Conservation (phyloP, 805 yeast genomes). For the Hanseniaspora thailandica region DNA sequence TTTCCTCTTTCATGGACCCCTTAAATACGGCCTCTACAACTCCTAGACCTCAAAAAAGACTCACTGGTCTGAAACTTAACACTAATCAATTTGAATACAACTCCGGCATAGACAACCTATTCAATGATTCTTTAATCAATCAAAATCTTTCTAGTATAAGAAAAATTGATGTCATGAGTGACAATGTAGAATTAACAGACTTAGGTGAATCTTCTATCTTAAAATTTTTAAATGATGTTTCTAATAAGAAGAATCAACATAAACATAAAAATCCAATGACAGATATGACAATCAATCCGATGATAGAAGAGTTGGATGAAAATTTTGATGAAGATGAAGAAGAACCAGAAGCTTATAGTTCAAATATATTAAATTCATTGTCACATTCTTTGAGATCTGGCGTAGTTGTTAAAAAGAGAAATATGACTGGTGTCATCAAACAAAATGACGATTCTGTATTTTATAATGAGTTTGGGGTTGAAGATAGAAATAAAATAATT, state of each 20-base stretch:
- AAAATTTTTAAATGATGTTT: not conserved
- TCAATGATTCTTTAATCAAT: not conserved
- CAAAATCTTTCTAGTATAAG: not conserved
- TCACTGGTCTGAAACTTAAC: not conserved
- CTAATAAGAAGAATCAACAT: not conserved
- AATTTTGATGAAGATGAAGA: not conserved
- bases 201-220: constrained; percentile 8
- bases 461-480: not conserved
- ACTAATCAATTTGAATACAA: not conserved
- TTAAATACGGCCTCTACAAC: not conserved
- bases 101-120: not conserved
- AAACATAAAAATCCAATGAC: not conserved
- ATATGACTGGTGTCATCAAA: not conserved
- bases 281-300: constrained; percentile 1
- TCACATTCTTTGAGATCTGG: not conserved
- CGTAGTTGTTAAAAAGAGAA: not conserved
- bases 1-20: not conserved
- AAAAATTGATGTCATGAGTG: not conserved
- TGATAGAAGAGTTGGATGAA: not conserved
- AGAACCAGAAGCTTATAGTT: not conserved
- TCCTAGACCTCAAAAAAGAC: not conserved
- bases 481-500: not conserved
- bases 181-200: not conserved
- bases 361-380: not conserved
- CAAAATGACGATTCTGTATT: not conserved